Evolutionary conservation across 108 stramenopile species (phyloP).

Genomic region (Licmophora abbreviata): DNA sequence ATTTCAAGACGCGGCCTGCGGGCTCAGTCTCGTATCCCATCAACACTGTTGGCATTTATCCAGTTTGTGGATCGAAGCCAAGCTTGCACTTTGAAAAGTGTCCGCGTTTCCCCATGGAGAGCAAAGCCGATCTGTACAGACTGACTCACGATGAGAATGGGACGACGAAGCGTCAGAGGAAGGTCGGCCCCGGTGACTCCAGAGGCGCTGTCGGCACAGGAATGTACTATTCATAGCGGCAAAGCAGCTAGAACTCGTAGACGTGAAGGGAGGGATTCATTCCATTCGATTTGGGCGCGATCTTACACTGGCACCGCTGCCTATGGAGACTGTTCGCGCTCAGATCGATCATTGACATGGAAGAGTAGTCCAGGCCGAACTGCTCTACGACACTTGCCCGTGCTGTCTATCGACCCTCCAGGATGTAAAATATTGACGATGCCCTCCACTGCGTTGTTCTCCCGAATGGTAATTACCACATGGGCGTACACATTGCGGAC

Average conservation of each 20-base stretch:
- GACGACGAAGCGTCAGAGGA: background rate
- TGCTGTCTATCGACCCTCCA: slow-evolving; percentile 97
- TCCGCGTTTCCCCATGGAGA: slow-evolving; percentile 26
- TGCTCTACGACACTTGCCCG: slow-evolving; percentile 87
- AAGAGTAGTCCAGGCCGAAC: slow-evolving; percentile 59
- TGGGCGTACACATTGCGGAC: slow-evolving; percentile 99
- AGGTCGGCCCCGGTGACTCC: background rate
- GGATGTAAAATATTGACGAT: slow-evolving; percentile 99
- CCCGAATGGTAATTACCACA: slow-evolving; percentile 87
- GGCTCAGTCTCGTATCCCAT: slow-evolving; percentile 38
- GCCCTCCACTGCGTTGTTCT: slow-evolving; percentile 91
- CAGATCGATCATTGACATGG: too few relatives aligned
- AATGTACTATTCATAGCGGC: slow-evolving; percentile 37
- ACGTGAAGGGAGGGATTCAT: slow-evolving; percentile 24
- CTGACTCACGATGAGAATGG: slow-evolving; percentile 14
- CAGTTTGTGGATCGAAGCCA: slow-evolving; percentile 27
- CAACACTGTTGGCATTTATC: slow-evolving; percentile 29
- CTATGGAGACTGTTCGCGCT: slow-evolving; percentile 21
- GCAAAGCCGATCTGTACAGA: slow-evolving; percentile 6
- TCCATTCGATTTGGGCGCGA: slow-evolving; percentile 40
- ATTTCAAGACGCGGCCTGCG: slow-evolving; percentile 14
- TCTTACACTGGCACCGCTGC: slow-evolving; percentile 26
- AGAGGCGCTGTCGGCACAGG: slow-evolving; percentile 7
- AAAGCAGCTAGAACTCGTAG: slow-evolving; percentile 31
- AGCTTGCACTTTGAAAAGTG: slow-evolving; percentile 47